Conservation (phyloP, 768 basidiomycete genomes). For the Terana coerulea region DNA sequence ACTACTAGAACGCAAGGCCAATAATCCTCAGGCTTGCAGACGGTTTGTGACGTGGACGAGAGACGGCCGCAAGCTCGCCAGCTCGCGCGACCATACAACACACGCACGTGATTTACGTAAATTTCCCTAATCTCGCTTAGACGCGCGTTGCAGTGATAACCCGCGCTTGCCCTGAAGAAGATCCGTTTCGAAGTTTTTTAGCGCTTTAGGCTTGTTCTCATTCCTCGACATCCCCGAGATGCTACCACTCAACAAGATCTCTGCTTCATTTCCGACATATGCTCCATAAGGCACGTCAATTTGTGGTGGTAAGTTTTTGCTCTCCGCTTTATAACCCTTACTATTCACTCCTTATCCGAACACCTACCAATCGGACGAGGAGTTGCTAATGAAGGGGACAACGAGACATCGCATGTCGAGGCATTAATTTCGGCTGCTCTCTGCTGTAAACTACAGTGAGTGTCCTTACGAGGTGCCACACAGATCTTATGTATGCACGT, state of each 20-base stretch:
- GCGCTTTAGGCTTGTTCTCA: background rate
- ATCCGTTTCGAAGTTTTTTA: background rate
- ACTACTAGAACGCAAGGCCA: no score
- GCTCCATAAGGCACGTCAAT: no score
- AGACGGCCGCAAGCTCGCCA: background rate
- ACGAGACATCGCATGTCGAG: constrained; percentile 20
- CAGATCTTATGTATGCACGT: no score
- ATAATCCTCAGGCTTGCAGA: no score
- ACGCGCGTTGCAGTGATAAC: background rate
- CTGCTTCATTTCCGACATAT: no score
- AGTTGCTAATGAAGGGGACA: constrained; percentile 56
- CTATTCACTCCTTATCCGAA: constrained; percentile 48
- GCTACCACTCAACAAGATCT: no score
- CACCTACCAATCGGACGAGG: constrained; percentile 36
- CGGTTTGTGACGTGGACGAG: constrained; percentile 6
- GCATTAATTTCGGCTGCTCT: constrained; percentile 56
- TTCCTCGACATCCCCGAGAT: background rate
- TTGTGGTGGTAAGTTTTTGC: background rate
- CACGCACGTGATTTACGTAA: background rate
- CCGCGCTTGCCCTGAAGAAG: constrained; percentile 9
- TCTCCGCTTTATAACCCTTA: constrained; percentile 24
- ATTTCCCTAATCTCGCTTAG: background rate
- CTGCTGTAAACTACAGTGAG: constrained; percentile 32
- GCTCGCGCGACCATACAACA: constrained; percentile 6
- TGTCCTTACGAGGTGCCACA: constrained; percentile 66